phyloP scores from a whole-genome alignment of 768 basidiomycete species.

The Tulasnella sp. region DNA sequence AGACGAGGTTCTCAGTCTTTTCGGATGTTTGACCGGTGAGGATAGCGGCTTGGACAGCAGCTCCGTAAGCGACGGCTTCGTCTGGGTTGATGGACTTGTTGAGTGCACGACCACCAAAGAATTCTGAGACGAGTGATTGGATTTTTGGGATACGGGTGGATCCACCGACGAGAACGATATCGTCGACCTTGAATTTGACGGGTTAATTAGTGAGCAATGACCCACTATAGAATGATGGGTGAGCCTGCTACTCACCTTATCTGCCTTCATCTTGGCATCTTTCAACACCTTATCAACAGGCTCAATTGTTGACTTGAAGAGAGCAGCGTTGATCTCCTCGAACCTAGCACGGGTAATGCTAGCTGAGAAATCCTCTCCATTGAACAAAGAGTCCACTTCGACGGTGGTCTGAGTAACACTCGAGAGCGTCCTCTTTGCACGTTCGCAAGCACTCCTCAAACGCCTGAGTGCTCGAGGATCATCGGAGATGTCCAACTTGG shows the following conservation, averaged over 20 bases:
- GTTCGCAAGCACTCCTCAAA: slow-evolving; percentile 93
- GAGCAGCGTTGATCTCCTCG: slow-evolving; percentile 92
- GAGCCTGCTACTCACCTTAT: slow-evolving; percentile 35
- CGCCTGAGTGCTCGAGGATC: slow-evolving; percentile 95
- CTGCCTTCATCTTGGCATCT: slow-evolving; percentile 95
- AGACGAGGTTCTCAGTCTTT: slow-evolving; percentile 94
- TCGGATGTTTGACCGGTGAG: slow-evolving; percentile 98
- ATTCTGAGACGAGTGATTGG: slow-evolving; percentile 94
- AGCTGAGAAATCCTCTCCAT: slow-evolving; percentile 97
- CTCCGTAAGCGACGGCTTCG: slow-evolving; percentile 99
- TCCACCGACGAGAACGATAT: slow-evolving; percentile 98
- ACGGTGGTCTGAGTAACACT: slow-evolving; percentile 98
- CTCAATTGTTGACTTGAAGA: slow-evolving; percentile 96
- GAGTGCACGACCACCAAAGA: slow-evolving; percentile 92
- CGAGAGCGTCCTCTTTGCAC: slow-evolving; percentile 97
- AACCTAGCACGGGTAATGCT: slow-evolving; percentile 99
- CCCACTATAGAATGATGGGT: not conserved
- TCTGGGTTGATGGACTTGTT: slow-evolving; percentile 99
- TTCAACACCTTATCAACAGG: slow-evolving; percentile 98
- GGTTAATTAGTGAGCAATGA: not conserved
- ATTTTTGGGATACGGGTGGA: slow-evolving; percentile 99
- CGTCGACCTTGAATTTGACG: slow-evolving; percentile 52
- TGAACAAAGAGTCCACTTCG: slow-evolving; percentile 97
- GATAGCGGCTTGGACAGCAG: slow-evolving; percentile 97
- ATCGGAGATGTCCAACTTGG: slow-evolving; percentile 91